Evolutionary conservation across 345 rosid genomes (phyloP), one percentile per base, ranked within the genome.

Genomic region (Moricandia arvensis): DNA sequence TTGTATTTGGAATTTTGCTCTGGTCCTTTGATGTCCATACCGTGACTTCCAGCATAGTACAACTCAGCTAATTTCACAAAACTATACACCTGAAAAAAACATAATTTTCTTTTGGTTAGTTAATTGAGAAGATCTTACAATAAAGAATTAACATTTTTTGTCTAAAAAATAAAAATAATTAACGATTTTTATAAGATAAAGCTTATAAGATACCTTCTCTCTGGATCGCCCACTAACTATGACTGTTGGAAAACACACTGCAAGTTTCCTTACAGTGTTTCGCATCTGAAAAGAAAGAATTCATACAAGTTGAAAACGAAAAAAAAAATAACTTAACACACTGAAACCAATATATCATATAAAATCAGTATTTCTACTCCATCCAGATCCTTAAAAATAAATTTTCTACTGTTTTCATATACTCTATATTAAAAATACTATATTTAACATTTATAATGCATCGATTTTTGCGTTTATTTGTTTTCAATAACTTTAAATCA

Each of bases 21-120:
- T 68, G 98, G 98, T 8, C 97, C 97, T 79, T 83, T 89, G 60
- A 94, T 94, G 87, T 94, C 98, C 98, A 94, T 94, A n/a, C 98
- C 98, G 80, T 94, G 98, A 82, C 98, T 94, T 41, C 95, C 97
- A 1, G 98, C 98, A 61, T 94, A 94, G 63, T 91, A 90, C 31
- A 94, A 87, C 74, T 75, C 98, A 2, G 87, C 81, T 72, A 94
- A 65, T 80, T 85, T 82, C 51, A 94, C 97, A 77, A 91, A 94
- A 34, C 83, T 82, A 77, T 59, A 77, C 64, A 77, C 80, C 80
- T 77, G 61, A 24, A 55, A 45, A n/a, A 54, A 54, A 35, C 53
- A 69, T 29, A 30, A 62, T 16, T 59, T 8, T n/a, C 29, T 16
- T 30, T 8, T 5, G 37, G 9, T 15, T 24, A 68, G n/a, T n/a